Evolutionary conservation across 768 basidiomycete genomes (phyloP), one percentile per base, ranked within the genome.

Genomic region (Calocera cornea): DNA sequence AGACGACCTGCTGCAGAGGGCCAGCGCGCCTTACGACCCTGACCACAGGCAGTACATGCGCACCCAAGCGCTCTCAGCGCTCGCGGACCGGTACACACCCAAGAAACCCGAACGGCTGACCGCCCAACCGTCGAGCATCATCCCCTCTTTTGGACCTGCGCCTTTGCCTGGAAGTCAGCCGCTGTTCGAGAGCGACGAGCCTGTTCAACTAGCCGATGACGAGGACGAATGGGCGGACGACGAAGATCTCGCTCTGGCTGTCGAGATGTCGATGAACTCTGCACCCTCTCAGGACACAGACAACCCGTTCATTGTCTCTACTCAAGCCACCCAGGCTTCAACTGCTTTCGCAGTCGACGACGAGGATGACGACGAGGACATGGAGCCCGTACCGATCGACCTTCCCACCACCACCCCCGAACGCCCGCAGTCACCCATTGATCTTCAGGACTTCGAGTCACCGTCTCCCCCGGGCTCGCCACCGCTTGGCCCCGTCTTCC

Each of bases 41-140:
- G 88, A 90, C 72, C 76, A 89, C 67, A 82, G 83, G 44, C 82
- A 84, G 71, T 85, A 83, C 71, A 86, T 82, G 68, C 80, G 82
- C 41, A 80, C 79, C 34, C 83, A 84, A 79, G 87, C 87, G 1
- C 76, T 91, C 34, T 77, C 82, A 8, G 85, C 86, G 12, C 81
- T 89, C 63, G 73, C 80, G 79, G 19, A 78, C 34, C 81, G 87
- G 50, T 77, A 80, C 63, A 74, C 80, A 38, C 78, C 77, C 29
- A 81, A 78, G 71, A 78, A 77, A 38, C 68, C 17, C 70, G 70
- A 24, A 12, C 64, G 11, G n/a, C 40, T 36, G 27, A 31, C 29
- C 33, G n/a, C 64, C 22, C 67, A 66, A n/a, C 40, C 49, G 29
- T 64, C 60, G 34, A 60, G 54, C 31, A 60, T 60, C 54, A 60